Base-by-base conservation (phyloP, 106 monocot genomes). In the Triglochin maritima region DNA sequence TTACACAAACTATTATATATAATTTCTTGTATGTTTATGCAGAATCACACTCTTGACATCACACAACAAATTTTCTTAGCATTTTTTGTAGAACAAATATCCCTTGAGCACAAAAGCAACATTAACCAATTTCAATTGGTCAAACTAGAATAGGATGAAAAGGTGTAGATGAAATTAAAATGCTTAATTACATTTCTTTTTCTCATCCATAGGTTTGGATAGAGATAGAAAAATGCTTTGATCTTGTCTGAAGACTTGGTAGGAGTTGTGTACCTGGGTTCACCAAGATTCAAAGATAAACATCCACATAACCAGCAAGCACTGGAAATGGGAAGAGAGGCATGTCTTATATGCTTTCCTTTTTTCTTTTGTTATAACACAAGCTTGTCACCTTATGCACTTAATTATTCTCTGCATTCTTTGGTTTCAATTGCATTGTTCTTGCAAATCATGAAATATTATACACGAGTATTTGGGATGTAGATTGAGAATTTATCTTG, bases 201-300 rank as follows among this genome's bases (percentile, higher is more conserved):
- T 70, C 44, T 53, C 47, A 8, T 48, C 17, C 6, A 17, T 43
- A 91, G 90, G 87, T 94, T 60, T 89, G 62, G 77, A 56, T 81
- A 71, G 94, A 94, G 77, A 87, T 94, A 4, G 57, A 79, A 50
- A 83, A 65, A 71, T 94, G 94, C 71, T 94, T 83, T 66, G 66
- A 72, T 67, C 80, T 94, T 7, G 77, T 94, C 17, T 76, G 83
- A 60, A 89, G 68, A 65, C 87, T 94, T 60, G 94, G 94, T 48
- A 80, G 89, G 94, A 50, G 84, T 75, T 43, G 10, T 94, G 6
- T 94, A 94, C 73, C 68, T 94, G 44, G 94, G 94, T 66, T 94
- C 94, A 62, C 82, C 94, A n/a, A 80, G 89, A 78, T 59, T 94
- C 13, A 65, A 74, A 0, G 11, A 61, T 4, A 59, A 71, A 16